Conservation (phyloP, 257 asterid genomes). For the Solanum ossicruentum region DNA sequence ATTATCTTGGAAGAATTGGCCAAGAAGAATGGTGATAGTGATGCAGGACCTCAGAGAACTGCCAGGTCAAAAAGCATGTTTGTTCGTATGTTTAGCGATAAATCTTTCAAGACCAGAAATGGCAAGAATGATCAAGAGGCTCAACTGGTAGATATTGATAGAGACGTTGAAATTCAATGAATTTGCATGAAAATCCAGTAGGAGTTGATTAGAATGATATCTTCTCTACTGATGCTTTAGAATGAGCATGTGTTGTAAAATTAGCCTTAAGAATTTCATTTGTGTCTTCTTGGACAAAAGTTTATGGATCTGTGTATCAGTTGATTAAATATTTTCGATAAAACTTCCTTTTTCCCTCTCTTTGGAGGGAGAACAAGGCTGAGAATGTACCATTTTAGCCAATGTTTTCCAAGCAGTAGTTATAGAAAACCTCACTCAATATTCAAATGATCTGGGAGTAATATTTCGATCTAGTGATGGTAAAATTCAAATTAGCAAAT, state of each 20-base stretch:
- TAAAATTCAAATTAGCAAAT: neutral
- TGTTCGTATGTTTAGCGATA: slow-evolving; percentile 40
- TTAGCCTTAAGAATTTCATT: neutral
- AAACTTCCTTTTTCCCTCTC: neutral
- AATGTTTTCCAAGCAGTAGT: neutral
- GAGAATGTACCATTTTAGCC: neutral
- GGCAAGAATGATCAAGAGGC: slow-evolving; percentile 29
- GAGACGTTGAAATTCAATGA: slow-evolving; percentile 40
- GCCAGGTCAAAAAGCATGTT: slow-evolving; percentile 63
- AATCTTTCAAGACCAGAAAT: slow-evolving; percentile 35
- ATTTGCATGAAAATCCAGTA: neutral
- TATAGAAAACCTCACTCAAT: neutral
- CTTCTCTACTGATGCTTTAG: neutral
- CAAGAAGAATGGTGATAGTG: slow-evolving; percentile 34
- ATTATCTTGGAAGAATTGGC: slow-evolving; percentile 54
- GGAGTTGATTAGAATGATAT: neutral
- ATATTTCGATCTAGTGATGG: neutral
- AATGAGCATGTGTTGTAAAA: neutral
- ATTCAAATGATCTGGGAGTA: neutral
- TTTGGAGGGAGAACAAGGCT: neutral
- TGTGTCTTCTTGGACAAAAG: neutral
- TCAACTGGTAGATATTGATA: slow-evolving; percentile 17
- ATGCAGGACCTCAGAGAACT: slow-evolving; percentile 3
- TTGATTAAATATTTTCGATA: neutral
- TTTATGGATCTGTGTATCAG: no score